Evolutionary conservation across 1,284 basidiomycete genomes (phyloP).

Genomic region (Stereum hirsutum): DNA sequence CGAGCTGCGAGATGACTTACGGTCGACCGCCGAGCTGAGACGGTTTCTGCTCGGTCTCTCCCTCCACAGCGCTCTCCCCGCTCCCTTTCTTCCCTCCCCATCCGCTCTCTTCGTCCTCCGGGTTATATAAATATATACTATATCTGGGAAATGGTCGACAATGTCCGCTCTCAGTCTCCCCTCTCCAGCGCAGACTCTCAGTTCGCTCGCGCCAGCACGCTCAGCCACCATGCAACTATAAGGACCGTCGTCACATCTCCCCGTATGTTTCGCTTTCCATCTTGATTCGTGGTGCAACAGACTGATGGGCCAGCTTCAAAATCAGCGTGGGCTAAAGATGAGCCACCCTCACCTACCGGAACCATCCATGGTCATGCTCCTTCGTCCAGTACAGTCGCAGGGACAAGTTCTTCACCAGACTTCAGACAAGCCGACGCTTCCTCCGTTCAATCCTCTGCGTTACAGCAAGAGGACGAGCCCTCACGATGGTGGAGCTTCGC

Average conservation of each 20-base stretch:
- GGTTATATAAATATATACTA: not conserved
- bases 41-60: not conserved
- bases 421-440: slow-evolving; percentile 38
- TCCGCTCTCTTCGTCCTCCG: slow-evolving; percentile 4
- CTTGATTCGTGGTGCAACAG: slow-evolving; percentile 10
- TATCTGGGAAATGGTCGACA: slow-evolving; percentile 9
- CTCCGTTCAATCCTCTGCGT: slow-evolving; percentile 41
- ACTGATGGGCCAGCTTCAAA: slow-evolving; percentile 10
- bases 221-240: slow-evolving; percentile 29
- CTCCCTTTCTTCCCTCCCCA: slow-evolving; percentile 7
- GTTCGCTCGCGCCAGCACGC: slow-evolving; percentile 27
- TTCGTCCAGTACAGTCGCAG: slow-evolving; percentile 11
- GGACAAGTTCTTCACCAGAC: slow-evolving; percentile 21
- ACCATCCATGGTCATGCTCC: slow-evolving; percentile 21
- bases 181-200: slow-evolving; percentile 31
- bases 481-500: slow-evolving; percentile 60
- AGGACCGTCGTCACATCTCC: slow-evolving; percentile 59
- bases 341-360: slow-evolving; percentile 66
- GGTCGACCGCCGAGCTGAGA: no score
- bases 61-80: slow-evolving; percentile 5
- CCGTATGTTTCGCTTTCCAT: slow-evolving; percentile 36
- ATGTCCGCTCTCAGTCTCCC: slow-evolving; percentile 17
- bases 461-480: slow-evolving; percentile 24
- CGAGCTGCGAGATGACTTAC: no score
- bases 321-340: slow-evolving; percentile 78